A percentile compares a stretch with the other conserved stretches of the same genome.
These are phyloP conservation scores for barley (Hordeum vulgare) DNA, from an alignment of 176 grass and related monocot genomes.

Conservation along the genomic window DNA sequence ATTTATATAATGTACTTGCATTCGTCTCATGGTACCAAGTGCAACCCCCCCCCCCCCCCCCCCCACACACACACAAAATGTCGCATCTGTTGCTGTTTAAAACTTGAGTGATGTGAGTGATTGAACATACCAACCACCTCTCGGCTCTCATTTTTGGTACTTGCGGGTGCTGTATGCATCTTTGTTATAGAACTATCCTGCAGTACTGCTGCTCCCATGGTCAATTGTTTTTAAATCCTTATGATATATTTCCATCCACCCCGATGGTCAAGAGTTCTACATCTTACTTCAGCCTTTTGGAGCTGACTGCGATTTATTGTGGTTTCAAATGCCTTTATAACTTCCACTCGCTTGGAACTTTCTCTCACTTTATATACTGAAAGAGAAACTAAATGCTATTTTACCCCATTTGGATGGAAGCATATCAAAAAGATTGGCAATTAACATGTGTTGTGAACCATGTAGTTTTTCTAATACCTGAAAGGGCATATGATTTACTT, in stretches of 20 bases:
- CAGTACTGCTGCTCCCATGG: background rate
- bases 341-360: background rate
- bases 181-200: background rate
- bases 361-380: background rate
- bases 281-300: background rate
- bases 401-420: background rate
- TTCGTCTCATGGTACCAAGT: background rate
- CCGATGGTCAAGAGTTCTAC: background rate
- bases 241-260: background rate
- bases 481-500: background rate
- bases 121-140: background rate
- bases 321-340: background rate
- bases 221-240: background rate
- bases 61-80: background rate
- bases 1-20: background rate
- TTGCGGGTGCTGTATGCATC: background rate
- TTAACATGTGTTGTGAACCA: background rate
- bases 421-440: background rate
- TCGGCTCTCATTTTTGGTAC: background rate
- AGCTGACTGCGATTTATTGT: background rate
- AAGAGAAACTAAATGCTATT: background rate
- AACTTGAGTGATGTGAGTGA: background rate
- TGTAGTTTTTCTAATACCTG: background rate
- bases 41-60: background rate
- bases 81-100: background rate